Evolutionary conservation across 352 stramenopile species (phyloP).

Genomic region (Peronospora farinosa): DNA sequence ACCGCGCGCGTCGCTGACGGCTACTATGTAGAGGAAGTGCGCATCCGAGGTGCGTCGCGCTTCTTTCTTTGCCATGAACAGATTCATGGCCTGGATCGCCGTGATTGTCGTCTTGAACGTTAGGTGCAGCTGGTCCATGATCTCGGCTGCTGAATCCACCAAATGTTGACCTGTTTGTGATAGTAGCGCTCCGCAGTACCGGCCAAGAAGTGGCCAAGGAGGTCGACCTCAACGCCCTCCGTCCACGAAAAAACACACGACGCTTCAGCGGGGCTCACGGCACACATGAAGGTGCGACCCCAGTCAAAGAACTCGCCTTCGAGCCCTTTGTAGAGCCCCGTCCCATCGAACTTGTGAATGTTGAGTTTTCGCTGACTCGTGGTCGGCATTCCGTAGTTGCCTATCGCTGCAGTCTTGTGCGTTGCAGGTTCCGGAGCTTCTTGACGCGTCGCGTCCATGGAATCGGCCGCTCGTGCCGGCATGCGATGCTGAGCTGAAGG

Average conservation of each 20-base stretch:
- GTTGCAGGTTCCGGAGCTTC: too few species aligned
- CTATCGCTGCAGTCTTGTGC: too few species aligned
- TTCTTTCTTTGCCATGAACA: neutral
- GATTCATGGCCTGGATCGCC: too few species aligned
- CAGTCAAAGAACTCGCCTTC: neutral
- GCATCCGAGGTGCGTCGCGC: neutral
- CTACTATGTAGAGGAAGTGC: neutral
- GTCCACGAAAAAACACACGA: neutral
- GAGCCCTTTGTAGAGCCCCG: neutral
- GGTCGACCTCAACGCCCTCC: neutral
- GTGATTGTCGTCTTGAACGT: neutral
- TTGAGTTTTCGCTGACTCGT: too few species aligned
- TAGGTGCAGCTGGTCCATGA: too few species aligned
- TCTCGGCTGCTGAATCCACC: neutral
- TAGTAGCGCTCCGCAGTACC: neutral
- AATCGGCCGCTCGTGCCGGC: too few species aligned
- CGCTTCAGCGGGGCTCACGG: neutral
- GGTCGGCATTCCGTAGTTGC: too few species aligned
- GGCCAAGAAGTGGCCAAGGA: neutral
- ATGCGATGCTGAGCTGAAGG: too few species aligned
- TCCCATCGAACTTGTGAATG: neutral
- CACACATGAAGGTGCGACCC: neutral
- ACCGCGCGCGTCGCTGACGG: neutral
- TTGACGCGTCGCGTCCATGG: too few species aligned
- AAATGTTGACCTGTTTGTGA: neutral